Conservation (phyloP, 495 filamentous ascomycete genomes). For the Talaromyces borbonicus region DNA sequence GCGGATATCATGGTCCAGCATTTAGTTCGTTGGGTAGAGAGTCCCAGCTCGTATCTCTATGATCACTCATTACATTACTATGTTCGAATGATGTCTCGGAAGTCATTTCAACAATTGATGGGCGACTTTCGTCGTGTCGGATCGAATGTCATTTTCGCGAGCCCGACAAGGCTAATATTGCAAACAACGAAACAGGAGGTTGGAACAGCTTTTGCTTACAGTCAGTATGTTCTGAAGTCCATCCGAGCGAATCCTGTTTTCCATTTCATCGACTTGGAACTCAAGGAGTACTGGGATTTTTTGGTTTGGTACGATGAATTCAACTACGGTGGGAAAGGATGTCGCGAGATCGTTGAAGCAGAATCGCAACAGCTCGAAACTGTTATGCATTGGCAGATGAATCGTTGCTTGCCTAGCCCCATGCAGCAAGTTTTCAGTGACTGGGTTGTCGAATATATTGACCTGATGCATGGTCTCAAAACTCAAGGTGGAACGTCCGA, state of each 20-base stretch:
- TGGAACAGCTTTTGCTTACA: conserved; percentile 93
- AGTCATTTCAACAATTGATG: conserved; percentile 95
- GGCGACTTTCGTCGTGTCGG: conserved; percentile 92
- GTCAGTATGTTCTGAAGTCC: conserved; percentile 92
- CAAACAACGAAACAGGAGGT: conserved; percentile 97
- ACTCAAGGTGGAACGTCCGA: conserved; percentile 42
- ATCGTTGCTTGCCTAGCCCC: conserved; percentile 69
- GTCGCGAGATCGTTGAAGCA: conserved; percentile 67
- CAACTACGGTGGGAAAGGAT: conserved; percentile 95
- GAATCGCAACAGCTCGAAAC: conserved; percentile 84
- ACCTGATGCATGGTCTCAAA: conserved; percentile 84
- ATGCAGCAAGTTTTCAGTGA: conserved; percentile 83
- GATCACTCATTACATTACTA: conserved; percentile 96
- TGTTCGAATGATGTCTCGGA: conserved; percentile 94
- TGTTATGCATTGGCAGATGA: conserved; percentile 97
- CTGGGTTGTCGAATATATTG: conserved; percentile 89
- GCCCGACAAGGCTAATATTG: conserved; percentile 75
- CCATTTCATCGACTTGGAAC: conserved; percentile 93
- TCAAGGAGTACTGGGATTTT: conserved; percentile 99
- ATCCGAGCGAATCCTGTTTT: conserved; percentile 92
- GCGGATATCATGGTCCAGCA: conserved; percentile 98
- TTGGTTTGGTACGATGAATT: conserved; percentile 99
- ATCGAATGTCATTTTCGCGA: conserved; percentile 87
- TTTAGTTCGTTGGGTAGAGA: conserved; percentile 93
- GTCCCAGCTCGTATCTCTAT: conserved; percentile 83